Evolutionary conservation across 805 yeast genomes (phyloP), one percentile per base, ranked within the genome.

Genomic region (Candida ortonii): DNA sequence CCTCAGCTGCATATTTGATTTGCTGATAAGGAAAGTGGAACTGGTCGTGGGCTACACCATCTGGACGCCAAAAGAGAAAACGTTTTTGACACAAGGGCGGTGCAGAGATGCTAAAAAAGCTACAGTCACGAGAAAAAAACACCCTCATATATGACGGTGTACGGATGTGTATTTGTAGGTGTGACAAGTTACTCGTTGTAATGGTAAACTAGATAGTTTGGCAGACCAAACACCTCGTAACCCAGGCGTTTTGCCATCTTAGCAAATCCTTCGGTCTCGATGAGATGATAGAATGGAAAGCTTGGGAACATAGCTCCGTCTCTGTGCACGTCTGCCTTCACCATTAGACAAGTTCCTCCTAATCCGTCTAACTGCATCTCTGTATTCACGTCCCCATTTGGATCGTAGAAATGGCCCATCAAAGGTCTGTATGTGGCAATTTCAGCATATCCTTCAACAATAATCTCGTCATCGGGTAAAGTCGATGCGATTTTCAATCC

Each of bases 241-340:
- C 95, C 95, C 44, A 93, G 70, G 50, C 97, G 71, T 61, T 88
- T 87, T 27, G 96, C 96, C 97, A 93, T 93, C 61, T 82, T 83
- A n/a, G 93, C 97, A 63, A 93, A 93, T 12, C 98, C 98, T 64
- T 93, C 98, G 7, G 97, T 89, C 67, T 93, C 98, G 45, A 93
- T 88, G 60, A 93, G 71, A 60, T 93, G 95, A 60, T 90, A 89
- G 70, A 93, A 93, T 41, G 98, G 93, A 76, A 93, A 93, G 31
- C 94, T 85, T 12, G 99, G 98, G 76, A 93, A 93, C 97, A 93
- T 90, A 36, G 97, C 97, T 33, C 99, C 99, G 61, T 93, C 98
- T 59, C 98, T 75, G 63, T 93, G 99, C 34, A 93, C 99, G 49
- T 89, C 97, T 8, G 97, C 95, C 57, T 90, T 87, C 19, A 93